Evolutionary conservation across 2,329 filamentous ascomycete genomes (phyloP), one percentile per base, ranked within the genome.

Genomic region (Pseudocercospora crystallina): DNA sequence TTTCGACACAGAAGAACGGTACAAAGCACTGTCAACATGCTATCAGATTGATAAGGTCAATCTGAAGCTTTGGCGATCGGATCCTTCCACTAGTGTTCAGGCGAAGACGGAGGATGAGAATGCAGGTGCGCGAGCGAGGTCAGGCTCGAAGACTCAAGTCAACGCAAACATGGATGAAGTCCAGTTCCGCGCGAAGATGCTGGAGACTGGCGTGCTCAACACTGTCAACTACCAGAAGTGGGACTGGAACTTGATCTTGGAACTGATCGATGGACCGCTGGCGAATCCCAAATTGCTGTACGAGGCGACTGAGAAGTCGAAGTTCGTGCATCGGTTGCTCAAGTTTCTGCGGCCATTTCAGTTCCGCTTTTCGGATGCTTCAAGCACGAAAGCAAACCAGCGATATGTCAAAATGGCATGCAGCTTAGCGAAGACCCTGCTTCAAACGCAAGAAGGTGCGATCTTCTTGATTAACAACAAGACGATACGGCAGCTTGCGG

Each of bases 11-110:
- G 83, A 91, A 29, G 80, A 84, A 17, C 85, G 89, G 47, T 91
- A 91, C 60, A 78, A 87, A 49, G 90, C 92, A 5, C 91, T 90
- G 7, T 86, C 90, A 7, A 95, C 95, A 13, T 89, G 99, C 10
- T 99, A 97, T 65, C 94, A 97, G 67, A 95, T 99, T 47, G 96
- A 96, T 73, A 96, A 92, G 66, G 90, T 99, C 59, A 99, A 92
- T 69, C 84, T 90, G 56, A 97, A 91, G 0, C 74, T 99, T 11
- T 95, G 95, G 66, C 82, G 90, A 50, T 95, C 89, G 41, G 81
- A 56, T 14, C 51, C 49, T 3, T 58, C 59, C n/a, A 51, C 53
- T 2, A 54, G 37, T 17, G 54, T 47, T 8, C 51, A 57, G n/a
- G 46, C 52, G 11, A 54, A 57, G 33, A 48, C 42, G 1, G 48